Evolutionary conservation across 768 basidiomycete species (phyloP), one percentile per base, ranked within the genome.

Genomic region (Mycena pura): DNA sequence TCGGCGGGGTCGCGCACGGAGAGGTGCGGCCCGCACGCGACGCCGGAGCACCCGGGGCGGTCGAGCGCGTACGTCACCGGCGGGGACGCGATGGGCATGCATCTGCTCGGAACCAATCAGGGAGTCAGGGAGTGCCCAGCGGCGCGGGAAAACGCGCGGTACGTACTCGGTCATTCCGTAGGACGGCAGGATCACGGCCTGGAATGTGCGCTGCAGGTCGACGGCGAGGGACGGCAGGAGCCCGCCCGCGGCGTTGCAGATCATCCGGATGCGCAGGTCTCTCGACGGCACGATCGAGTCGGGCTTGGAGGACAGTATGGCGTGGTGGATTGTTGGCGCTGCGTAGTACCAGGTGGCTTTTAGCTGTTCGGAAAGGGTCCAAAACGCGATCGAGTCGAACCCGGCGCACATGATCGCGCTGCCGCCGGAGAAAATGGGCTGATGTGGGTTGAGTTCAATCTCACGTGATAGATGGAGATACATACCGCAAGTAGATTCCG

Each of bases 131-230:
- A 29, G 31, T 7, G 15, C 11, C 13, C 14, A 22, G n/a, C 5
- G 13, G 11, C 14, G 24, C 43, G 27, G 19, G 21, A 2, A 24
- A 27, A 27, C 22, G 10, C 5, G 25, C 5, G n/a, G 17, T 27
- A 65, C 75, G 49, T 55, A 78, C 77, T 84, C 82, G 14, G 82
- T 83, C 82, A 86, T 85, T 21, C 84, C 86, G 67, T 86, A 86
- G 2, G 86, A 86, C 21, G 86, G 85, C 9, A 86, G 73, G 10
- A 87, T 78, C 5, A 79, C 78, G 5, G 84, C 84, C 22, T 77
- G 77, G 69, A 86, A 87, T 3, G 78, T 78, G 28, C 75, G 67
- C 68, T 81, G 82, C 39, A 86, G 71, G 46, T 80, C 74, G 36
- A 77, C 70, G 14, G 85, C 84, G 14, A 84, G 78, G 2, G 82